Percentiles rank a stretch among this genome's conserved stretches.
Evolutionary conservation across 106 monocot species (phyloP).

Genomic region (Triglochin maritima): DNA sequence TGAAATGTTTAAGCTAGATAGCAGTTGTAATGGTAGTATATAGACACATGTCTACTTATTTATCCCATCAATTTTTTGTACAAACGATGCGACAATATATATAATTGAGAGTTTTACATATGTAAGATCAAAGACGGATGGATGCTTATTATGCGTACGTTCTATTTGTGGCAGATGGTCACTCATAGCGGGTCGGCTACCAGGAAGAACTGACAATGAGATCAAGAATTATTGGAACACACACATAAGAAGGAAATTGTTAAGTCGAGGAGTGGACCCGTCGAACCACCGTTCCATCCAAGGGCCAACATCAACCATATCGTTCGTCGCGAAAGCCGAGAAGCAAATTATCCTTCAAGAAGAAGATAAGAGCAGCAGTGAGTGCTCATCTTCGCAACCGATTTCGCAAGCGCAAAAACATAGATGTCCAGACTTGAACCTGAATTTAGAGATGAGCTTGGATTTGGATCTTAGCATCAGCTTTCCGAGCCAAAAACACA

Average conservation of each 20-base stretch:
- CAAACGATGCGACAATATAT: too few species aligned
- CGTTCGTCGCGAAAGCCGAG: slow-evolving; percentile 14
- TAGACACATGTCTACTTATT: too few species aligned
- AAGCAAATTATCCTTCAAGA: too few species aligned
- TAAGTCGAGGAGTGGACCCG: slow-evolving; percentile 47
- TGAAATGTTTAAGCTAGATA: too few species aligned
- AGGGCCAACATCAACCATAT: slow-evolving; percentile 19
- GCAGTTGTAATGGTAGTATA: too few species aligned
- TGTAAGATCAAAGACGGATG: too few species aligned
- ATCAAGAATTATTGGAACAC: slow-evolving; percentile 77
- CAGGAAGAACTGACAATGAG: slow-evolving; percentile 58
- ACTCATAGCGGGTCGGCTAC: slow-evolving; percentile 39
- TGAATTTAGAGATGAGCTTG: too few species aligned
- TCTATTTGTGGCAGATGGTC: slow-evolving; percentile 35
- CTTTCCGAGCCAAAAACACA: slow-evolving; percentile 33
- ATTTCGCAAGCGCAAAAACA: slow-evolving; percentile 6
- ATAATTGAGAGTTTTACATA: too few species aligned
- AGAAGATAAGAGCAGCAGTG: slow-evolving; percentile 4
- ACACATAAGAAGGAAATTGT: slow-evolving; percentile 47
- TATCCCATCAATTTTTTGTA: too few species aligned
- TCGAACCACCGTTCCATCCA: slow-evolving; percentile 17
- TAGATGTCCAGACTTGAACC: slow-evolving; percentile 31
- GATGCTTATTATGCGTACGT: not conserved
- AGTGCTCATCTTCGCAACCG: not conserved
- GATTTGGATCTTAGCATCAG: slow-evolving; percentile 76